Percentiles rank a stretch among this genome's conserved stretches.
Conservation (phyloP, 805 yeast genomes). For the Lipomyces starkeyi region DNA sequence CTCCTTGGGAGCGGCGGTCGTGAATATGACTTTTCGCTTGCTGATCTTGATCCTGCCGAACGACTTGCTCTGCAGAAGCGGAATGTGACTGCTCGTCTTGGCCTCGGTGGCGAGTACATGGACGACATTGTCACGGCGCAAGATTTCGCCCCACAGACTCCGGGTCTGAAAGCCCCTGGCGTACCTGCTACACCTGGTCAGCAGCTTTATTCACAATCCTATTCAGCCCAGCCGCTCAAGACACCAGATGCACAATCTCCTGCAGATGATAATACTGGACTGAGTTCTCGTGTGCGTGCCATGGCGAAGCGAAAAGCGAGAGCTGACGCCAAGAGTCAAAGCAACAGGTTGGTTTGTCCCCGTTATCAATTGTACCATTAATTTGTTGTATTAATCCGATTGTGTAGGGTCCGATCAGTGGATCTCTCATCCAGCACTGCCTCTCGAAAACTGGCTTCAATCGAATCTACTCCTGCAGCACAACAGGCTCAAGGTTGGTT, state of each 20-base stretch:
- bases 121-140: slow-evolving; percentile 42
- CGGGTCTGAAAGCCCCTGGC: slow-evolving; percentile 17
- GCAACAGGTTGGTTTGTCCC: slow-evolving; percentile 16
- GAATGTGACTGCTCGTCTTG: slow-evolving; percentile 52
- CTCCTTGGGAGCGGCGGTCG: slow-evolving; percentile 69
- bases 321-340: slow-evolving; percentile 35
- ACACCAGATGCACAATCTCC: slow-evolving; percentile 20
- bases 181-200: slow-evolving; percentile 16
- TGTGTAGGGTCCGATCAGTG: slow-evolving; percentile 21
- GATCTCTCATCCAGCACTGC: slow-evolving; percentile 44
- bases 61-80: slow-evolving; percentile 59
- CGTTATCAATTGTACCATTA: background rate
- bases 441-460: slow-evolving; percentile 35
- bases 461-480: slow-evolving; percentile 11
- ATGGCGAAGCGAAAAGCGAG: slow-evolving; percentile 79
- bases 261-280: slow-evolving; percentile 50
- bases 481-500: slow-evolving; percentile 13
- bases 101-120: slow-evolving; percentile 52
- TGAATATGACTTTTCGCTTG: slow-evolving; percentile 50
- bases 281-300: slow-evolving; percentile 75
- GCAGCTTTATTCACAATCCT: slow-evolving; percentile 11
- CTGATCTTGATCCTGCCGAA: slow-evolving; percentile 52
- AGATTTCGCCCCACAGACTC: slow-evolving; percentile 33
- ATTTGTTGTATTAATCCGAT: background rate
- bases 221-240: slow-evolving; percentile 21